Conservation (phyloP, 495 filamentous ascomycete species). For the Aspergillus nanangensis region DNA sequence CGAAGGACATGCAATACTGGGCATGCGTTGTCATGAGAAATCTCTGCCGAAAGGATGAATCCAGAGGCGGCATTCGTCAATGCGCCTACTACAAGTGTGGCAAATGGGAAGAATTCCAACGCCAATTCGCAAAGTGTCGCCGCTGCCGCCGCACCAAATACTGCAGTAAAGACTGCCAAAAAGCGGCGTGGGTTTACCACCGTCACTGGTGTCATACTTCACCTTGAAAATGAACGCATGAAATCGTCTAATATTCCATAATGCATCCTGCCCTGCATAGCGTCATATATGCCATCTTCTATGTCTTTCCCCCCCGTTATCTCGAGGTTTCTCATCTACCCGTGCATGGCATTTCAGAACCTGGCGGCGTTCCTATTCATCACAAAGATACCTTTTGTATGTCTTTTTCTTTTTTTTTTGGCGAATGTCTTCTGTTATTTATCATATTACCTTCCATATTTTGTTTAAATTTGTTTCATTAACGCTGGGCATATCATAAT, state of each 20-base stretch:
- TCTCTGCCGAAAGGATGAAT: conserved; percentile 96
- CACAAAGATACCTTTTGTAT: conserved; percentile 44
- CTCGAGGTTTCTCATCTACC: conserved; percentile 28
- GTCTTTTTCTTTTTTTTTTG: conserved; percentile 15
- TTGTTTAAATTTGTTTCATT: conserved; percentile 12
- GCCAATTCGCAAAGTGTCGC: conserved; percentile 97
- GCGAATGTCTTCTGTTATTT: conserved; percentile 9
- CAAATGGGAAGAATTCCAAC: conserved; percentile 93
- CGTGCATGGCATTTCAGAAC: conserved; percentile 43
- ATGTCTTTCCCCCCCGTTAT: conserved; percentile 16
- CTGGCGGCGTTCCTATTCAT: conserved; percentile 39
- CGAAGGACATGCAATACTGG: conserved; percentile 98
- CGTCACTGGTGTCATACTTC: conserved; percentile 92
- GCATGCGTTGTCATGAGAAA: conserved; percentile 98
- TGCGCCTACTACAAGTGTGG: conserved; percentile 97
- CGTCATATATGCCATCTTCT: conserved; percentile 29
- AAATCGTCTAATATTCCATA: conserved; percentile 31
- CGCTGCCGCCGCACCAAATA: conserved; percentile 97
- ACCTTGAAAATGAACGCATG: conserved; percentile 41
- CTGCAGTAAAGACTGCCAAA: conserved; percentile 99
- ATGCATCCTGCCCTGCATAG: conserved; percentile 47
- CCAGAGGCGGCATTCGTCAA: conserved; percentile 86
- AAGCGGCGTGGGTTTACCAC: conserved; percentile 96
- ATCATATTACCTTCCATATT: conserved; percentile 10
- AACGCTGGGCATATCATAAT: conserved; percentile 10